A percentile compares a stretch with the other conserved stretches of the same genome.
These are phyloP conservation scores for Claviceps sp. DNA, from an alignment of 2,329 filamentous ascomycete genomes.

Conservation along the genomic window DNA sequence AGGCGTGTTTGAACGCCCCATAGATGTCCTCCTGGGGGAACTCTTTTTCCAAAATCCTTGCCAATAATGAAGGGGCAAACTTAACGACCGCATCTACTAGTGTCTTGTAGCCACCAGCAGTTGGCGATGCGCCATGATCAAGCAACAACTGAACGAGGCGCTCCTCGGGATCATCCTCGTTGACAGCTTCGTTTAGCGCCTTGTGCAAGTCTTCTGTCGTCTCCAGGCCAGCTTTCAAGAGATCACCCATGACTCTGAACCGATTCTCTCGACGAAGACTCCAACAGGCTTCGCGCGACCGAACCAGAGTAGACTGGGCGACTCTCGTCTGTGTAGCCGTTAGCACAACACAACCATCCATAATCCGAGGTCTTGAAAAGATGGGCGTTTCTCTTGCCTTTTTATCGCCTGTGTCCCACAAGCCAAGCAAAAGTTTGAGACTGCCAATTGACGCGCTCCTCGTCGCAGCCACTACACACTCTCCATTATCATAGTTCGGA, in stretches of 20 bases:
- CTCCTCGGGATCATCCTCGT: slow-evolving; percentile 37
- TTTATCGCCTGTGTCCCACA: slow-evolving; percentile 25
- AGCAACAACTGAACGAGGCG: slow-evolving; percentile 34
- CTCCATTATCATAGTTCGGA: slow-evolving; percentile 40
- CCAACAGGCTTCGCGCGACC: slow-evolving; percentile 41
- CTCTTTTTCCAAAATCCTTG: slow-evolving; percentile 27
- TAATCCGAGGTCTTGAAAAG: not conserved
- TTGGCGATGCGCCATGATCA: slow-evolving; percentile 36
- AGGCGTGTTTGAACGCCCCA: slow-evolving; percentile 30
- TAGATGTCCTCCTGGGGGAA: slow-evolving; percentile 30
- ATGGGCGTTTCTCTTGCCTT: slow-evolving; percentile 20
- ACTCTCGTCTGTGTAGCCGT: slow-evolving; percentile 26
- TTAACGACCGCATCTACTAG: slow-evolving; percentile 34
- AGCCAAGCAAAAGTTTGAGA: slow-evolving; percentile 37
- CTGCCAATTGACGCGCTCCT: slow-evolving; percentile 35
- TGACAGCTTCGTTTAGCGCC: slow-evolving; percentile 36
- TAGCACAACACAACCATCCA: not conserved
- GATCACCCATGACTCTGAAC: slow-evolving; percentile 32
- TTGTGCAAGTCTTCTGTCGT: slow-evolving; percentile 36
- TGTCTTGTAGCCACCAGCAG: slow-evolving; percentile 37
- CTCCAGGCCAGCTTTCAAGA: slow-evolving; percentile 37
- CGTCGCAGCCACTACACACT: slow-evolving; percentile 41
- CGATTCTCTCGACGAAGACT: slow-evolving; percentile 34
- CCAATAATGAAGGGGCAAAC: slow-evolving; percentile 24
- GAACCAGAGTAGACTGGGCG: slow-evolving; percentile 31